Percentiles rank a stretch among this genome's conserved stretches.
These are phyloP conservation scores for Thamnidium elegans DNA, from an alignment of 192 early-diverging fungal species.

Conservation along the genomic window DNA sequence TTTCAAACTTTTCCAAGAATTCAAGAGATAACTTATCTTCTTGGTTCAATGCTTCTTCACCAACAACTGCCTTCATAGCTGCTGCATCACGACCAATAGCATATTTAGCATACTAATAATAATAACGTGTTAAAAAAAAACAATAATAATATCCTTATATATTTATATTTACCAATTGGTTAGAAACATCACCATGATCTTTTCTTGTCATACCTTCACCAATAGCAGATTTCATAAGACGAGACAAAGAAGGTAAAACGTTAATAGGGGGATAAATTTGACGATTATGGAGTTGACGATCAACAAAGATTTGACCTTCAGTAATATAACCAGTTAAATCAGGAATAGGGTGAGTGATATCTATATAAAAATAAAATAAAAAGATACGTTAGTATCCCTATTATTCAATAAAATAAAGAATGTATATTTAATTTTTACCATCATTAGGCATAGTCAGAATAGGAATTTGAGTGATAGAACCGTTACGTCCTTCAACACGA, in stretches of 20 bases:
- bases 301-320: constrained; percentile 99
- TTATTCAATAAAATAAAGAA: not conserved
- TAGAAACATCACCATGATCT: constrained; percentile 99
- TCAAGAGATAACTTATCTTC: constrained; percentile 98
- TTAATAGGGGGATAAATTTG: constrained; percentile 99
- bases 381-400: too few relatives aligned
- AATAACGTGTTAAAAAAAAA: not conserved
- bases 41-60: constrained; percentile 97
- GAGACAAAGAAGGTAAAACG: constrained; percentile 96
- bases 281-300: constrained; percentile 97
- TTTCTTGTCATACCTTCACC: constrained; percentile 98
- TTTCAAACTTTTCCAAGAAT: constrained; percentile 99
- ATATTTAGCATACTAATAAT: constrained; percentile 93
- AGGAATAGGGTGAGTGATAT: constrained; percentile 99
- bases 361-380: constrained; percentile 34
- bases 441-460: constrained; percentile 99
- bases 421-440: constrained; percentile 52
- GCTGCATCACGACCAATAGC: constrained; percentile 98
- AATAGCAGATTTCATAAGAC: constrained; percentile 99
- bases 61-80: constrained; percentile 99
- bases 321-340: constrained; percentile 99
- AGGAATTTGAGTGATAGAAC: constrained; percentile 98
- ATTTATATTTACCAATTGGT: constrained; percentile 77
- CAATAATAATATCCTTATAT: too few relatives aligned
- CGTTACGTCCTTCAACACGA: constrained; percentile 96